A percentile compares a stretch with the other conserved stretches of the same genome.
Evolutionary conservation across 345 rosid genomes (phyloP).

Genomic region (Moringa oleifera): DNA sequence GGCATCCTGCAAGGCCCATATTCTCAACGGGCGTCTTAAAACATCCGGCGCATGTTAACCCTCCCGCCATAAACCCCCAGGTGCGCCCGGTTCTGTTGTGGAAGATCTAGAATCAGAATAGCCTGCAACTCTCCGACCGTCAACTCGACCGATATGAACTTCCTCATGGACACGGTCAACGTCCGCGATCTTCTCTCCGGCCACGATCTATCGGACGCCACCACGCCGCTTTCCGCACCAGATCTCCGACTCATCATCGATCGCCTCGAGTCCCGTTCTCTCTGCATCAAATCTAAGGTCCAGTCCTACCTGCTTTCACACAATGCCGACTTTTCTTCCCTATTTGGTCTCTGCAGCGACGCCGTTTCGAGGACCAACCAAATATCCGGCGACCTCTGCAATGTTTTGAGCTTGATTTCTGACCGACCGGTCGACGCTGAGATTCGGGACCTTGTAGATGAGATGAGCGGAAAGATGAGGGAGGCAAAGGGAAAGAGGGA

Average conservation of each 20-base stretch:
- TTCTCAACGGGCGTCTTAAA: no score
- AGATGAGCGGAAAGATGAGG: conserved; percentile 42
- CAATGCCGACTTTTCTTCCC: conserved; percentile 65
- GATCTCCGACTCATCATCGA: conserved; percentile 92
- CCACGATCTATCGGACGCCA: conserved; percentile 68
- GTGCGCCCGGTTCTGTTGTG: no score
- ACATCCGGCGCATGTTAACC: no score
- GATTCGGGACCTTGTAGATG: conserved; percentile 52
- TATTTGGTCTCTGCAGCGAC: conserved; percentile 72
- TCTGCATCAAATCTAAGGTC: conserved; percentile 81
- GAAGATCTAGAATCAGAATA: no score
- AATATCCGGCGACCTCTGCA: conserved; percentile 39
- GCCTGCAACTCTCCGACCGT: neutral
- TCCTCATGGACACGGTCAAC: conserved; percentile 55
- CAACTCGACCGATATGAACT: conserved; percentile 35
- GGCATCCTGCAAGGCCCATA: no score
- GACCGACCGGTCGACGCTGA: conserved; percentile 61
- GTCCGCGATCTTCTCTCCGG: conserved; percentile 84
- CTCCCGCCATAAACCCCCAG: no score
- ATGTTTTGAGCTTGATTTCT: conserved; percentile 47
- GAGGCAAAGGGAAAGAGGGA: conserved; percentile 65
- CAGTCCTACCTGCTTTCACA: conserved; percentile 77
- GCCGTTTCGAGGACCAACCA: conserved; percentile 48
- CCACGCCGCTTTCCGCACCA: conserved; percentile 83
- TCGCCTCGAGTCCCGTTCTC: conserved; percentile 86